Percentiles rank a stretch among this genome's conserved stretches.
Conservation (phyloP, 208 protist species). For the Phytomonas serpens region DNA sequence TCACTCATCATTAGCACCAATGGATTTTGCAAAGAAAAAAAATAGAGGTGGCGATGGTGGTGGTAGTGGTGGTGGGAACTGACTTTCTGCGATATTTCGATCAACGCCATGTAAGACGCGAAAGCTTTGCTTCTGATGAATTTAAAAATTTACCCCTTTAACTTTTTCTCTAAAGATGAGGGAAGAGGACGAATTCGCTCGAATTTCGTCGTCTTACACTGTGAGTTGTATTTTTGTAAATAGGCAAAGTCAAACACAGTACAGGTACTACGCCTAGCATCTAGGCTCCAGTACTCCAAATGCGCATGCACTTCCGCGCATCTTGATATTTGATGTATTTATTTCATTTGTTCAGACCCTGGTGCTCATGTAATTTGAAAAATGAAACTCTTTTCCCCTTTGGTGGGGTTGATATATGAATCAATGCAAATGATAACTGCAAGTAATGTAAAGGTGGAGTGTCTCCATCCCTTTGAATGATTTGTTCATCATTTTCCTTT, state of each 20-base stretch:
- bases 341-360: not conserved
- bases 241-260: not conserved
- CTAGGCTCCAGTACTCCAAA: not conserved
- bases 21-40: not conserved
- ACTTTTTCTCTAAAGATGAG: not conserved
- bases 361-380: not conserved
- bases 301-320: not conserved
- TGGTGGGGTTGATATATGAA: not conserved
- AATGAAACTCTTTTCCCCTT: not conserved
- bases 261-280: not conserved
- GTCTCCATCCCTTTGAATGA: not conserved
- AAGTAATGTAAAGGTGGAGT: not conserved
- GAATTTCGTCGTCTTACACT: not conserved
- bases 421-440: not conserved
- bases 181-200: not conserved
- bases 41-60: not conserved
- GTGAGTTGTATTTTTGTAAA: not conserved
- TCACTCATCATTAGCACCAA: not conserved
- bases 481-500: not conserved
- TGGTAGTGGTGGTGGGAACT: not conserved
- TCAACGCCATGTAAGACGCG: not conserved
- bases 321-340: not conserved
- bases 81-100: not conserved
- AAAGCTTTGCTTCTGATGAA: not conserved
- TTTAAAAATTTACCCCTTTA: not conserved